These are phyloP conservation scores for Tetrapisispora arboricola DNA, from an alignment of 805 yeast genomes.

Conservation along the genomic window DNA sequence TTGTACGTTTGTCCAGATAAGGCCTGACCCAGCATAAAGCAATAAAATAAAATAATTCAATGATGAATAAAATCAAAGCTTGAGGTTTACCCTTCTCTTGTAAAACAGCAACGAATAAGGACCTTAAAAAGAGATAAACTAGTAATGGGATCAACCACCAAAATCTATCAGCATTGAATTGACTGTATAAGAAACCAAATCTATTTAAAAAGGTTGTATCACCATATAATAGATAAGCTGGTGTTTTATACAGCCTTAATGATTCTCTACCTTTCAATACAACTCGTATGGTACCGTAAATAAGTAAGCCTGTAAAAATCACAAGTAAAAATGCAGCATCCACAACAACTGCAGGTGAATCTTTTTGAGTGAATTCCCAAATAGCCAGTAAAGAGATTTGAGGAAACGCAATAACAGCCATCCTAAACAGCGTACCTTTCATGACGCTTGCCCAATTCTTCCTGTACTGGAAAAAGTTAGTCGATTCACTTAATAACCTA, in stretches of 20 bases:
- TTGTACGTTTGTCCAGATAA: constrained; percentile 89
- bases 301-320: constrained; percentile 47
- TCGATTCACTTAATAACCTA: constrained; percentile 42
- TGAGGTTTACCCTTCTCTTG: constrained; percentile 76
- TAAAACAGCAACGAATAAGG: constrained; percentile 77
- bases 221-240: constrained; percentile 85
- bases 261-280: constrained; percentile 66
- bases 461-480: constrained; percentile 68
- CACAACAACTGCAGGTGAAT: constrained; percentile 73
- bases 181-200: constrained; percentile 88
- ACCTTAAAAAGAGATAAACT: constrained; percentile 56
- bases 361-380: constrained; percentile 82
- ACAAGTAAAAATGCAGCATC: constrained; percentile 65
- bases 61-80: constrained; percentile 62
- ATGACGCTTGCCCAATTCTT: constrained; percentile 72
- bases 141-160: constrained; percentile 68
- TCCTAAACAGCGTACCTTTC: constrained; percentile 81
- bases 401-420: constrained; percentile 77
- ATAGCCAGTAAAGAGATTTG: constrained; percentile 71
- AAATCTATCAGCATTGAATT: constrained; percentile 77
- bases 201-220: constrained; percentile 70
- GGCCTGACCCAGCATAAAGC: constrained; percentile 68
- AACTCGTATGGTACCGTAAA: constrained; percentile 69
- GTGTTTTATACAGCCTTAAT: constrained; percentile 63
- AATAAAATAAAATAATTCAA: constrained; percentile 64